These are phyloP conservation scores for Pythium periplocum DNA, from an alignment of 352 stramenopile species.

Conservation along the genomic window DNA sequence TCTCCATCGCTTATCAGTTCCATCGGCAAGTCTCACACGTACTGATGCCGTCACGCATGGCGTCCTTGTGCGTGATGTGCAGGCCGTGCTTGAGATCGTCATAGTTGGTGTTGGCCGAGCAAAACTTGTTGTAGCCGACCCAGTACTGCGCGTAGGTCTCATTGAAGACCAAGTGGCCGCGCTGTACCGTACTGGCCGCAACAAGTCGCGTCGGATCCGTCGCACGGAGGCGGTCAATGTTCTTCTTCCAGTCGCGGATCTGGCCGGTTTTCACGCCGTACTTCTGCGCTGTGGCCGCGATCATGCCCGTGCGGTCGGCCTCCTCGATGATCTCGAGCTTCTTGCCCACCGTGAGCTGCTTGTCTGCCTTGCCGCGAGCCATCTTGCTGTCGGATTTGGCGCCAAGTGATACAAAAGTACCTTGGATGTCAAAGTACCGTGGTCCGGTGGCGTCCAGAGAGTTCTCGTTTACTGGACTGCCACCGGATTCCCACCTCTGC, in stretches of 20 bases:
- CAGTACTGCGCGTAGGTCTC: conserved; percentile 87
- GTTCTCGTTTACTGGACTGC: too few relatives aligned
- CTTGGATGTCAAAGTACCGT: too few relatives aligned
- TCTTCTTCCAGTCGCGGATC: conserved; percentile 87
- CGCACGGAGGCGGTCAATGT: conserved; percentile 65
- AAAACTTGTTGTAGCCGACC: conserved; percentile 88
- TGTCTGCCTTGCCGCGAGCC: conserved; percentile 77
- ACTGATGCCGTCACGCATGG: conserved; percentile 73
- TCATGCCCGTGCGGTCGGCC: conserved; percentile 71
- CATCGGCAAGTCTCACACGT: conserved; percentile 17
- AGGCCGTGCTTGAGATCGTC: conserved; percentile 65
- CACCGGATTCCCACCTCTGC: too few relatives aligned
- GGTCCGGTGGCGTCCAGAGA: too few relatives aligned
- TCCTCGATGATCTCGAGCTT: conserved; percentile 89
- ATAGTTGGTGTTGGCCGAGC: conserved; percentile 64
- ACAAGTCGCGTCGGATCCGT: conserved; percentile 79
- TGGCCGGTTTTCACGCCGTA: conserved; percentile 84
- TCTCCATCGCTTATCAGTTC: too few relatives aligned
- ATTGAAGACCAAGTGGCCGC: conserved; percentile 82
- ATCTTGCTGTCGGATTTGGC: conserved; percentile 18
- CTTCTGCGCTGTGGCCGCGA: conserved; percentile 75
- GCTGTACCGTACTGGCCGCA: conserved; percentile 76
- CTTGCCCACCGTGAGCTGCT: conserved; percentile 79
- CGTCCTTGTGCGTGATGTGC: conserved; percentile 64
- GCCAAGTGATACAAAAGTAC: too few relatives aligned